phyloP scores from a whole-genome alignment of 352 stramenopile genomes.

The Phytophthora constricta region DNA sequence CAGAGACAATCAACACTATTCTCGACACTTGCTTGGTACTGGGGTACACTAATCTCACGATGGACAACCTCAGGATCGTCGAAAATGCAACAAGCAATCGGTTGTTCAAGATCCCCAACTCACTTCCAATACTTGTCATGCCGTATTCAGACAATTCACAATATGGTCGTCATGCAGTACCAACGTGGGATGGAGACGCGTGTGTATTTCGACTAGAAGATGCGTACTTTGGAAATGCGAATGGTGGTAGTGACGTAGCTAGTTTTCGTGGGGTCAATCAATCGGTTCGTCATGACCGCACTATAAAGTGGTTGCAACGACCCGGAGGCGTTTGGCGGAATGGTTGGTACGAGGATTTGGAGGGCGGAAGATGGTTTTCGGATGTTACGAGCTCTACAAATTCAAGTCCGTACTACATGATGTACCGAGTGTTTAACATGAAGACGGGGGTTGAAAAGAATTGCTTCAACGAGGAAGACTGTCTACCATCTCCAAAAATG shows the following conservation, averaged over 20 bases:
- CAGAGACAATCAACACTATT: slow-evolving; percentile 10
- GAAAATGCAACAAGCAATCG: neutral
- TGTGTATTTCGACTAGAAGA: slow-evolving; percentile 22
- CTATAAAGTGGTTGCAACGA: slow-evolving; percentile 22
- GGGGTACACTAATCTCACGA: slow-evolving; percentile 15
- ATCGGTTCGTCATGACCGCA: slow-evolving; percentile 19
- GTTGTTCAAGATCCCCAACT: slow-evolving; percentile 8
- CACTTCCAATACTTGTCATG: slow-evolving; percentile 22
- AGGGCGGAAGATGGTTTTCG: slow-evolving; percentile 35
- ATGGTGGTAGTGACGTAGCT: neutral
- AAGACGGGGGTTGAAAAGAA: slow-evolving; percentile 23
- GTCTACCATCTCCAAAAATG: slow-evolving; percentile 6
- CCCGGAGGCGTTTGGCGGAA: slow-evolving; percentile 21
- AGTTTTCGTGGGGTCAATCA: slow-evolving; percentile 23
- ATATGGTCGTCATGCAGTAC: slow-evolving; percentile 4
- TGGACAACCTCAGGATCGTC: slow-evolving; percentile 10
- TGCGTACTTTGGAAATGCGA: slow-evolving; percentile 1
- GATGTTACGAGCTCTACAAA: slow-evolving; percentile 28
- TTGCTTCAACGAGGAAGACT: slow-evolving; percentile 18
- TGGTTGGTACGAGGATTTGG: slow-evolving; percentile 36
- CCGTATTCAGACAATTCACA: slow-evolving; percentile 15
- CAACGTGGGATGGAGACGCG: slow-evolving; percentile 14
- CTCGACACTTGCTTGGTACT: slow-evolving; percentile 5
- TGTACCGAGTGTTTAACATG: slow-evolving; percentile 28
- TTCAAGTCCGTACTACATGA: slow-evolving; percentile 23